Conservation (phyloP, 2,329 filamentous ascomycete genomes). For the Aspergillus glaucus region DNA sequence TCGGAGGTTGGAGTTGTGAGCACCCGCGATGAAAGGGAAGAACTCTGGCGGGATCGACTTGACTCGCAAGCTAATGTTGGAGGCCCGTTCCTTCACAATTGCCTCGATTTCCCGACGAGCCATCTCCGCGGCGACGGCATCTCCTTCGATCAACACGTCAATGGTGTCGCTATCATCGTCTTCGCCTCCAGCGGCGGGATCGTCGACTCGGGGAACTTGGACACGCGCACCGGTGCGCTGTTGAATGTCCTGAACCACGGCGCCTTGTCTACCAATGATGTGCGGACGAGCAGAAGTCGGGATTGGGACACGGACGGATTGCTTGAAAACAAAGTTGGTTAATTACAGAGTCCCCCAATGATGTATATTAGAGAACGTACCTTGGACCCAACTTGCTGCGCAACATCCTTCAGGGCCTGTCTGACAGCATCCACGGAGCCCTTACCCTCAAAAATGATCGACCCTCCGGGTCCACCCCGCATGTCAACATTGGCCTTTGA, state of each 20-base stretch:
- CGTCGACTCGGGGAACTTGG: constrained; percentile 77
- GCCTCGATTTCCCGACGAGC: constrained; percentile 77
- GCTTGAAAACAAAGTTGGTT: constrained; percentile 34
- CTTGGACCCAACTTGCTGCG: constrained; percentile 80
- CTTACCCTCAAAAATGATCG: constrained; percentile 74
- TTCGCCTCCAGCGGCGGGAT: constrained; percentile 58
- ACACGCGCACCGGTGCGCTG: constrained; percentile 85
- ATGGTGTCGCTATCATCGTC: constrained; percentile 73
- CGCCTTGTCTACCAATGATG: constrained; percentile 88
- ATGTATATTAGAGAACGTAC: constrained; percentile 42
- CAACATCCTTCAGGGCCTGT: constrained; percentile 82
- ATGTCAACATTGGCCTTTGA: constrained; percentile 82
- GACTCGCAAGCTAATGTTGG: constrained; percentile 73
- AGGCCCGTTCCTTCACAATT: constrained; percentile 80
- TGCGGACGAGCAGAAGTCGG: constrained; percentile 77
- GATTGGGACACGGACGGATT: constrained; percentile 68
- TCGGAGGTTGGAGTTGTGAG: constrained; percentile 61
- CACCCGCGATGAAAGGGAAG: constrained; percentile 89
- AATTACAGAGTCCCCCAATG: not conserved
- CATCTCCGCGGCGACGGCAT: constrained; percentile 77
- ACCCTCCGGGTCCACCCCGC: constrained; percentile 64
- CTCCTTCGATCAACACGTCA: constrained; percentile 83
- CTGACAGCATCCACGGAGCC: constrained; percentile 78
- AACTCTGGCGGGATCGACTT: constrained; percentile 83
- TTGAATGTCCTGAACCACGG: constrained; percentile 83